Evolutionary conservation across 768 basidiomycete genomes (phyloP).

Genomic region (Sporobolomyces roseus): DNA sequence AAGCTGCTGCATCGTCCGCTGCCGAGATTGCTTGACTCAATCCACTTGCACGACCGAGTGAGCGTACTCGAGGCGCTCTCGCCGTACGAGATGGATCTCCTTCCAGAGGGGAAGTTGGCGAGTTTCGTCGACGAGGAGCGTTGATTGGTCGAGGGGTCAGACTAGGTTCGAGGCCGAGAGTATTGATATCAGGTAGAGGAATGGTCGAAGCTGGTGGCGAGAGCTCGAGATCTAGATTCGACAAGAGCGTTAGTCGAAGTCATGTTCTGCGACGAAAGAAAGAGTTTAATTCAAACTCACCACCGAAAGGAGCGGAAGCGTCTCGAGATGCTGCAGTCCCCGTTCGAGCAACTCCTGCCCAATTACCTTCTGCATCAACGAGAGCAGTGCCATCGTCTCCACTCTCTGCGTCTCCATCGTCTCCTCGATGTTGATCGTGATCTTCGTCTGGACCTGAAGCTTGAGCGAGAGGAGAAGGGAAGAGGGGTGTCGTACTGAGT

Average conservation of each 20-base stretch:
- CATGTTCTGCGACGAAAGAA: background rate
- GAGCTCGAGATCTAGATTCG: conserved; percentile 32
- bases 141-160: conserved; percentile 25
- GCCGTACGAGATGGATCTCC: conserved; percentile 20
- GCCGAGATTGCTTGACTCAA: conserved; percentile 12
- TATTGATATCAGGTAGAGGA: conserved; percentile 7
- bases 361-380: background rate
- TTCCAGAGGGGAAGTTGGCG: background rate
- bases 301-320: conserved; percentile 21
- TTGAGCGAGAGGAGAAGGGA: conserved; percentile 35
- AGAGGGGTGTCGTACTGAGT: conserved; percentile 38
- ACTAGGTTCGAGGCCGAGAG: background rate
- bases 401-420: conserved; percentile 35
- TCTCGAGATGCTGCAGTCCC: background rate
- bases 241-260: background rate
- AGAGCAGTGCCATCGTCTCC: conserved; percentile 33
- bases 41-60: conserved; percentile 29
- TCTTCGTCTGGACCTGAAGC: conserved; percentile 28
- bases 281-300: conserved; percentile 4
- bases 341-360: background rate
- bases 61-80: conserved; percentile 10
- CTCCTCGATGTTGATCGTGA: conserved; percentile 23
- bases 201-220: conserved; percentile 7
- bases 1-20: conserved; percentile 8
- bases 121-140: background rate